These are phyloP conservation scores for Blastobotrys illinoisensis DNA, from an alignment of 1,139 yeast genomes.

Conservation along the genomic window DNA sequence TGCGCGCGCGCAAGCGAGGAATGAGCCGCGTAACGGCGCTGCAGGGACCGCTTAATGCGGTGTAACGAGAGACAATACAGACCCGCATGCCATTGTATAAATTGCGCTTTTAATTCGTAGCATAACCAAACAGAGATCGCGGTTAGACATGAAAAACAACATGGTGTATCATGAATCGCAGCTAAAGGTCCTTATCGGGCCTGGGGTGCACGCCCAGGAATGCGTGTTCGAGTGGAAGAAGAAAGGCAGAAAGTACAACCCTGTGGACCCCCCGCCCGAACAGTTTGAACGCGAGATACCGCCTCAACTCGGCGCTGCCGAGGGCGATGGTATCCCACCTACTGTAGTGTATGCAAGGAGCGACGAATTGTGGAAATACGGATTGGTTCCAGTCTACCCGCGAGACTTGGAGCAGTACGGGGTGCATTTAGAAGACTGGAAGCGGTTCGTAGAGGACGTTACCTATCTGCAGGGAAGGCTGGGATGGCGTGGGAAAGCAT, in stretches of 20 bases:
- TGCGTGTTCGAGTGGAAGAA: background rate
- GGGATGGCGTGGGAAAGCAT: background rate
- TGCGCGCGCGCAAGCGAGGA: background rate
- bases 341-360: background rate
- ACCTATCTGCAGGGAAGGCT: background rate
- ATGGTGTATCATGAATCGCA: background rate
- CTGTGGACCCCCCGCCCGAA: background rate
- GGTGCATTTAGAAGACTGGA: conserved; percentile 6
- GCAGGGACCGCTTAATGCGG: background rate
- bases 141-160: background rate
- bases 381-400: background rate
- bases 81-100: background rate
- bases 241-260: background rate
- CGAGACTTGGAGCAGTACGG: background rate
- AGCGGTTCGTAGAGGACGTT: conserved; percentile 9
- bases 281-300: background rate
- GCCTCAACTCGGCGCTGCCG: background rate
- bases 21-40: background rate
- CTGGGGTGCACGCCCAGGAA: background rate
- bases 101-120: too few relatives aligned
- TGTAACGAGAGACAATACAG: too few relatives aligned
- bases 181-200: background rate
- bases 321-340: background rate
- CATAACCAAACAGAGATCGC: too few relatives aligned
- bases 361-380: background rate